Conservation (phyloP, 169 alveolate species). For the Plasmodium knowlesi region DNA sequence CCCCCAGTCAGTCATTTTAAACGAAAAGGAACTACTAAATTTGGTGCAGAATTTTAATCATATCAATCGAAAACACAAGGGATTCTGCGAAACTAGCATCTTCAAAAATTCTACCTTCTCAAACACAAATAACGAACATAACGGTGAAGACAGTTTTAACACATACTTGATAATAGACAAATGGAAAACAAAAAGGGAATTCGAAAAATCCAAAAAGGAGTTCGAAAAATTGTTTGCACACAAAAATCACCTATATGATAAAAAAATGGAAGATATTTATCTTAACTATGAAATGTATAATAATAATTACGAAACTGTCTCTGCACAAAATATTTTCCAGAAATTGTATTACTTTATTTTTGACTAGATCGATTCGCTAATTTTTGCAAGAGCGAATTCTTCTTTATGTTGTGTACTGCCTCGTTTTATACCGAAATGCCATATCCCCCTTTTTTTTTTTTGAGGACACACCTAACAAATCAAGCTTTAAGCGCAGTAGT, state of each 20-base stretch:
- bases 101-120: constrained; percentile 63
- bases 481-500: no score
- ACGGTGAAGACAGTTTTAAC: constrained; percentile 44
- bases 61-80: constrained; percentile 41
- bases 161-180: constrained; percentile 59
- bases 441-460: no score
- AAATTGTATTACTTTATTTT: constrained; percentile 21
- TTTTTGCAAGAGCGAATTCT: not conserved
- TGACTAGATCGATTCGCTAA: not conserved
- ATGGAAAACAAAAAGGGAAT: constrained; percentile 55
- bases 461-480: no score
- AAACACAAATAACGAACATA: constrained; percentile 2
- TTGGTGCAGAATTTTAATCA: constrained; percentile 25
- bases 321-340: constrained; percentile 50
- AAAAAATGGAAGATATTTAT: constrained; percentile 53
- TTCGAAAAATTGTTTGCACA: constrained; percentile 43
- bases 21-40: constrained; percentile 47
- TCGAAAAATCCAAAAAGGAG: constrained; percentile 59
- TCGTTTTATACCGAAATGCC: not conserved
- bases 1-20: constrained; percentile 1
- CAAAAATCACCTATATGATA: constrained; percentile 43
- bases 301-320: constrained; percentile 56
- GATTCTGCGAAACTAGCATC: constrained; percentile 64
- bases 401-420: not conserved
- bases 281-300: constrained; percentile 37